Evolutionary conservation across 169 alveolate genomes (phyloP).

Genomic region (Neospora caninum): DNA sequence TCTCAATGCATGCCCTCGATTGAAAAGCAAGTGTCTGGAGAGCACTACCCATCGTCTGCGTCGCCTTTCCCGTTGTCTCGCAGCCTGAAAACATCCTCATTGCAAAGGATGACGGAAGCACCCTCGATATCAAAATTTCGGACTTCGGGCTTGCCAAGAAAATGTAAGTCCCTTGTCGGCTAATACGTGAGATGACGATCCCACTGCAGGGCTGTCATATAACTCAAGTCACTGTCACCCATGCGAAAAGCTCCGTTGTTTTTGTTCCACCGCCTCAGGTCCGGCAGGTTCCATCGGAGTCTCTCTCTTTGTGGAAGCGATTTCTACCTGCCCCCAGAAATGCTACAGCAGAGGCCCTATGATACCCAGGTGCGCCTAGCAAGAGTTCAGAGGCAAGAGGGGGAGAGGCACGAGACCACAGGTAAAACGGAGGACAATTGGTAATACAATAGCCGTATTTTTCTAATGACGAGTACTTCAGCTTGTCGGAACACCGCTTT

Average conservation of each 20-base stretch:
- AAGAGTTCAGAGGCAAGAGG: neutral
- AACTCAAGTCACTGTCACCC: neutral
- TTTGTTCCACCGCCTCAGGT: neutral
- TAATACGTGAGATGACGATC: neutral
- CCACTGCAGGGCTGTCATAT: neutral
- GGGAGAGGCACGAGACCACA: neutral
- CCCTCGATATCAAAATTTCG: conserved; percentile 57
- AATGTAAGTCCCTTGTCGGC: neutral
- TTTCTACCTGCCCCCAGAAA: conserved; percentile 76
- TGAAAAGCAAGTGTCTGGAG: no score
- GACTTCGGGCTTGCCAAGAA: conserved; percentile 77
- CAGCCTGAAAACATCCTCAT: conserved; percentile 67
- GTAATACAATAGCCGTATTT: neutral
- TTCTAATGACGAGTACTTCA: no score
- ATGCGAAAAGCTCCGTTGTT: neutral
- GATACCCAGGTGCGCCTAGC: conserved; percentile 41
- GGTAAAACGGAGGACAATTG: neutral
- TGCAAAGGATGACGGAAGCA: neutral
- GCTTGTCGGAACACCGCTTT: no score
- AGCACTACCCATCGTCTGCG: no score
- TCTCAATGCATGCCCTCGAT: neutral
- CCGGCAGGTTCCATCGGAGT: conserved; percentile 64
- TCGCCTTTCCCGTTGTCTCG: neutral
- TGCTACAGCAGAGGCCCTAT: conserved; percentile 72
- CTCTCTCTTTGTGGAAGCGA: conserved; percentile 76